These are phyloP conservation scores for Asterionellopsis glacialis DNA, from an alignment of 108 stramenopile species.

Conservation along the genomic window DNA sequence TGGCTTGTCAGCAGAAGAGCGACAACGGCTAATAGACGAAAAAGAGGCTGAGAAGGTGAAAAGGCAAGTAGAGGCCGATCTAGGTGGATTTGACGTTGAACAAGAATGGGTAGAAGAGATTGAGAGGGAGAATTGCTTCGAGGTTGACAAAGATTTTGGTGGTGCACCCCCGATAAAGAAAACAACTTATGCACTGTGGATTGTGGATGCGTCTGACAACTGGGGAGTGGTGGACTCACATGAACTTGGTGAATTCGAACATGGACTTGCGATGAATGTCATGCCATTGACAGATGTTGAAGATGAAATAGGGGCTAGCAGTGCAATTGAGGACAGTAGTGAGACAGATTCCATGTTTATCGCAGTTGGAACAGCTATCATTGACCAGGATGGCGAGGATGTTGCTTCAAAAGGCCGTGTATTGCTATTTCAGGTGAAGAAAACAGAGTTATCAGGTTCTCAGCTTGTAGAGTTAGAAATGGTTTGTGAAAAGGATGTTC, in stretches of 20 bases:
- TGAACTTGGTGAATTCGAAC: constrained; percentile 69
- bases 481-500: constrained; percentile 75
- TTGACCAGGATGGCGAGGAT: constrained; percentile 81
- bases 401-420: constrained; percentile 68
- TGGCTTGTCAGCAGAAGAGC: constrained; percentile 69
- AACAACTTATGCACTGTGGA: constrained; percentile 71
- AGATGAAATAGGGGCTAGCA: constrained; percentile 27
- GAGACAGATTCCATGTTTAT: constrained; percentile 51
- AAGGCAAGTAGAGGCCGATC: constrained; percentile 86
- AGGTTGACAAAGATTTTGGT: constrained; percentile 57
- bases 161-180: constrained; percentile 66
- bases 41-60: constrained; percentile 72
- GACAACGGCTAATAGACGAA: constrained; percentile 60
- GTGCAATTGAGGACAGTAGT: constrained; percentile 38
- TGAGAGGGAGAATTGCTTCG: constrained; percentile 80
- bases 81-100: constrained; percentile 87
- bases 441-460: constrained; percentile 12
- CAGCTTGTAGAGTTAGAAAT: constrained; percentile 43
- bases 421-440: constrained; percentile 57
- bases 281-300: constrained; percentile 56
- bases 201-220: constrained; percentile 74
- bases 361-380: constrained; percentile 64
- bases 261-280: constrained; percentile 68
- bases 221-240: constrained; percentile 78
- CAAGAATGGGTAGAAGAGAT: constrained; percentile 90